Percentiles rank a stretch among this genome's conserved stretches.
Evolutionary conservation across 2,329 filamentous ascomycete genomes (phyloP).

Genomic region (Exophiala lecanii-corni): DNA sequence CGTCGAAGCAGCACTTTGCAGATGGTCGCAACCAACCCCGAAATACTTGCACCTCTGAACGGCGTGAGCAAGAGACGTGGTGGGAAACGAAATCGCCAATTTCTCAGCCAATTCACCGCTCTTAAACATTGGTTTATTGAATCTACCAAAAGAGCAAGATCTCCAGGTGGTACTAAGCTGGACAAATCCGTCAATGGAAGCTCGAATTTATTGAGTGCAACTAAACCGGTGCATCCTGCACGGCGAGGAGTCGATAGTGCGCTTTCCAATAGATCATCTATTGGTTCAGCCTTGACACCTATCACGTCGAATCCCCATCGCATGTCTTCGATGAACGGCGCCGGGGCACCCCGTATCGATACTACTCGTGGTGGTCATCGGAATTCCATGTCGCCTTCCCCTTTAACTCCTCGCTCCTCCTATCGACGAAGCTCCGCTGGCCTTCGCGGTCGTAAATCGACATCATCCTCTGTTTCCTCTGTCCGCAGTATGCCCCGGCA

Average conservation of each 20-base stretch:
- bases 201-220: constrained; percentile 3
- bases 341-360: constrained; percentile 20
- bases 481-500: constrained; percentile 87
- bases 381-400: constrained; percentile 79
- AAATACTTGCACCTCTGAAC: constrained; percentile 53
- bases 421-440: constrained; percentile 79
- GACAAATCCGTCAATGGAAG: constrained; percentile 15
- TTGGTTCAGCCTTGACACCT: constrained; percentile 22
- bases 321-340: constrained; percentile 15
- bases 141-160: constrained; percentile 58
- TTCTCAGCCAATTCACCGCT: constrained; percentile 60
- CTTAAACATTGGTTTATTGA: constrained; percentile 72
- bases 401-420: constrained; percentile 80
- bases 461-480: constrained; percentile 89
- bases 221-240: neutral
- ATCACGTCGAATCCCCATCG: constrained; percentile 16
- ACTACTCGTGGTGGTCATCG: constrained; percentile 39
- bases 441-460: constrained; percentile 87
- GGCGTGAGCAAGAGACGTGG: constrained; percentile 45
- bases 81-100: constrained; percentile 23
- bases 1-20: constrained; percentile 82
- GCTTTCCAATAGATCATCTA: constrained; percentile 15
- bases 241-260: neutral
- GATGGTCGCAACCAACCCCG: constrained; percentile 67
- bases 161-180: constrained; percentile 39